Evolutionary conservation across 768 basidiomycete genomes (phyloP), one percentile per base, ranked within the genome.

Genomic region (Lyophyllum decastes): DNA sequence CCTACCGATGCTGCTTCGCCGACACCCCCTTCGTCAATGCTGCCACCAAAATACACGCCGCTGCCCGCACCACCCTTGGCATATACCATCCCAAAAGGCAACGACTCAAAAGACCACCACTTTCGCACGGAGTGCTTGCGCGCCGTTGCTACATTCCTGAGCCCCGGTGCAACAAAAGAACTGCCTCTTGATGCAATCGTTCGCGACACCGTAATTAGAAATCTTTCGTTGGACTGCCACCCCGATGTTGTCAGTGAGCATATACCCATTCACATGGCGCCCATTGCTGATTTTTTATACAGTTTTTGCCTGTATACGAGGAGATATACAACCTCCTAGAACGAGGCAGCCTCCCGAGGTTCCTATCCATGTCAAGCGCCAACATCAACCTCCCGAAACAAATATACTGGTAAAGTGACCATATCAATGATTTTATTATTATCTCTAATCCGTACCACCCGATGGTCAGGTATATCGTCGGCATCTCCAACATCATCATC

Each of bases 381-480:
- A 75, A 77, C 57, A 71, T 75, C 52, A 76, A 76, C 63, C 51
- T 67, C 12, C 70, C 71, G 19, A 75, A 73, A 60, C 72, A 73
- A 61, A 38, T 73, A 11, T 70, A 68, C 55, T 74, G 71, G 76
- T 78, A 49, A 48, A 19, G 8, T 26, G 40, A 43, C 24, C 19
- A n/a, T 33, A 53, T 43, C 24, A 11, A 1, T 16, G n/a, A 40
- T 10, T 2, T 27, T 17, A 11, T 38, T n/a, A 11, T 6, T 33
- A 2, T 17, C 21, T 22, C 27, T 49, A 9, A 41, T 33, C 17
- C 21, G 25, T 26, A 38, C 25, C 27, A n/a, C n/a, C 24, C 26
- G 8, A 30, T 30, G 30, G 30, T 33, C 59, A 75, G 74, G 73
- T 75, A 71, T 60, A 41, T 49, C 26, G 51, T 73, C 38, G 73